Conservation (phyloP, 139 green algal species). For the Volvox africanus region DNA sequence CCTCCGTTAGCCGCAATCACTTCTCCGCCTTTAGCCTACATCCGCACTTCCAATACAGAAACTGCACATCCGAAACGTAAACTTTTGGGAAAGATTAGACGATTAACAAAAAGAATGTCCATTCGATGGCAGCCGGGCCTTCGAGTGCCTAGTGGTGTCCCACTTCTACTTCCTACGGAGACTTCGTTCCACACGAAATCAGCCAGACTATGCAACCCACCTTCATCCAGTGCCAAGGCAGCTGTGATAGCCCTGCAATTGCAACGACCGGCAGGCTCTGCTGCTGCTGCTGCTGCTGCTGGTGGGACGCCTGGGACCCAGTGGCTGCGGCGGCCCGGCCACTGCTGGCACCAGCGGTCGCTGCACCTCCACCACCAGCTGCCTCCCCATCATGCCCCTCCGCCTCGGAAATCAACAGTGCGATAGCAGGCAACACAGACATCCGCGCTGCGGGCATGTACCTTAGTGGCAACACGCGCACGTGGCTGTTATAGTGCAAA, state of each 20-base stretch:
- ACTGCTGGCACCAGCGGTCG: neutral
- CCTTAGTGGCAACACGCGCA: neutral
- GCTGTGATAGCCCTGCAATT: neutral
- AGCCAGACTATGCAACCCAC: neutral
- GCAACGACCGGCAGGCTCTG: neutral
- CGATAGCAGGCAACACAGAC: neutral
- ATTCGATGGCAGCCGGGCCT: neutral
- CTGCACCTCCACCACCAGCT: neutral
- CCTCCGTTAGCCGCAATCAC: neutral
- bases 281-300: too few species aligned
- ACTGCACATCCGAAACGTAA: too few species aligned
- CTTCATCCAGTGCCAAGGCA: conserved; percentile 12
- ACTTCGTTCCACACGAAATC: neutral
- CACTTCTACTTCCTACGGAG: neutral
- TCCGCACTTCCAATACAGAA: neutral
- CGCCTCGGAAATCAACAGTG: neutral
- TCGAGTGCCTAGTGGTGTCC: neutral
- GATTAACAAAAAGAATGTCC: neutral
- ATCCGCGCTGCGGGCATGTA: neutral
- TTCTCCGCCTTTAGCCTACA: neutral
- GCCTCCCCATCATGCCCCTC: neutral
- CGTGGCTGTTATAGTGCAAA: conserved; percentile 79
- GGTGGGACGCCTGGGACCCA: too few species aligned
- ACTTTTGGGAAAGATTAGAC: too few species aligned
- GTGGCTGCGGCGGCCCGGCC: neutral